Percentiles rank a stretch among this genome's conserved stretches.
phyloP scores from a whole-genome alignment of 768 basidiomycete species.

The Lepiota venenata region DNA sequence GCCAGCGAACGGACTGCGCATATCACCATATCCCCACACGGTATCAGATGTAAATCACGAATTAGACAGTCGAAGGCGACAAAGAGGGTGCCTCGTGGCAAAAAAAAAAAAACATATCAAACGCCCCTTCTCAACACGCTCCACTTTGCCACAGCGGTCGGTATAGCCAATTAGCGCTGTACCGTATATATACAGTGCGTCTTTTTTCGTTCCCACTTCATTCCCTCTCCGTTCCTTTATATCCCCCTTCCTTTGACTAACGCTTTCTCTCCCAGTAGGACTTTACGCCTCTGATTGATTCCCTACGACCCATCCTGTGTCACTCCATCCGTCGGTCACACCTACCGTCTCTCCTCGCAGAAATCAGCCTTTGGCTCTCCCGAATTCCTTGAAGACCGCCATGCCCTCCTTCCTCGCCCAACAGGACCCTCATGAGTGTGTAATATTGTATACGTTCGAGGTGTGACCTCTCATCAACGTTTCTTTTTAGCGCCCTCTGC shows the following conservation, averaged over 20 bases:
- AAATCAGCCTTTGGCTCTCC: not conserved
- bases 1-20: no score
- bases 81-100: constrained; percentile 3
- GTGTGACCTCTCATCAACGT: not conserved
- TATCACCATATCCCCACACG: not conserved
- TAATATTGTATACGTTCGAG: constrained; percentile 3
- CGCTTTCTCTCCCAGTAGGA: constrained; percentile 6
- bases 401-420: constrained; percentile 31
- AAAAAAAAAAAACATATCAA: constrained; percentile 7
- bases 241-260: constrained; percentile 13
- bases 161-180: constrained; percentile 1
- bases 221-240: constrained; percentile 10
- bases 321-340: constrained; percentile 1
- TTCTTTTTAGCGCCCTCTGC: constrained; percentile 36
- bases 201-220: constrained; percentile 11
- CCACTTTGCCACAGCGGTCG: constrained; percentile 3
- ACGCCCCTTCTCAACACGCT: constrained; percentile 7
- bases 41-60: constrained; percentile 6
- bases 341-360: constrained; percentile 8
- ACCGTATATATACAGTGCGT: constrained; percentile 13
- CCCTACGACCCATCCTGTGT: no score
- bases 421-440: constrained; percentile 33
- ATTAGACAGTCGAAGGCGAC: constrained; percentile 3
- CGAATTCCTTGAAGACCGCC: not conserved
- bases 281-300: not conserved